Evolutionary conservation across 2,329 filamentous ascomycete species (phyloP), one percentile per base, ranked within the genome.

Genomic region (Cladosporium cucumerinum): DNA sequence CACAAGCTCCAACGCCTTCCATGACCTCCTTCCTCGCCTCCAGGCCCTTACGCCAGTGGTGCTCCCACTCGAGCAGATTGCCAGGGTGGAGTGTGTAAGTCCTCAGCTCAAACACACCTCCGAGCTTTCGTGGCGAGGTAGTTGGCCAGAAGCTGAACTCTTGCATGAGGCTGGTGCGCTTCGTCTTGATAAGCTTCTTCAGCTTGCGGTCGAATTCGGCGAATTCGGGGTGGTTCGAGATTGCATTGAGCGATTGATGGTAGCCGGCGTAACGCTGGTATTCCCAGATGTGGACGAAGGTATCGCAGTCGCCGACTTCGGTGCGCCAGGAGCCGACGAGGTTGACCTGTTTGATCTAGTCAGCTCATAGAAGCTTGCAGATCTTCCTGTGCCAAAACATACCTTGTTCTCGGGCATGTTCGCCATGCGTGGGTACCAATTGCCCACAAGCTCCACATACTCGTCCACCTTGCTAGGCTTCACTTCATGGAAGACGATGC

Each of bases 71-170:
- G 8, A 99, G 85, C 51, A 99, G 84, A 77, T 97, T 97, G 49
- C 95, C 95, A 0, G 95, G 95, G 76, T 97, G 92, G 25, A 99
- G 85, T 5, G 93, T 97, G 82, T 99, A 99, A 1, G 95, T 97
- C 61, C 95, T 91, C 36, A 99, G 85, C 82, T 99, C 95, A 76
- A 99, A 99, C 49, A 99, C 80, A 54, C 95, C 95, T 63, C 95
- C 95, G 0, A 99, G 86, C 73, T 92, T 84, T 66, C 95, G 92
- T 0, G 95, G 95, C 5, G 93, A 86, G 0, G 92, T 94, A 3
- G 95, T 99, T 1, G 95, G 95, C 95, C 95, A 99, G 85, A 99
- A 99, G 39, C 93, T 97, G 80, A 99, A 99, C 79, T 99, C 95
- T 78, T 99, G 95, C 95, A 99, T 99, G 60, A 99, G 85, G 0